Conservation (phyloP, 306 rosid genomes). For the Vicia villosa region DNA sequence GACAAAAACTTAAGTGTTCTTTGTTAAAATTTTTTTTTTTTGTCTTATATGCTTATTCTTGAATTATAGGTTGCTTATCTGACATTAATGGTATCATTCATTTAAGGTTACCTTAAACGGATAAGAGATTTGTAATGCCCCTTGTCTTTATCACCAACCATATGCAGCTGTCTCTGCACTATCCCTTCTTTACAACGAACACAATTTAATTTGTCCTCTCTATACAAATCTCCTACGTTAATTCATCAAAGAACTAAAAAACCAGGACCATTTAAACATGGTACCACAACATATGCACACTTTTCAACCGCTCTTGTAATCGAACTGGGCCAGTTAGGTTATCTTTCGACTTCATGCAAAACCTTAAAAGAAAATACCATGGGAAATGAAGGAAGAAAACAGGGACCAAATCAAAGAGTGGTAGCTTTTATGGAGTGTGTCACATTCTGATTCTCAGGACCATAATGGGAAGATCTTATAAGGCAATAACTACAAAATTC, state of each 20-base stretch:
- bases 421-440: conserved; percentile 30
- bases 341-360: conserved; percentile 10
- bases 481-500: conserved; percentile 34
- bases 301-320: not conserved
- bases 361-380: conserved; percentile 23
- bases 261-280: conserved; percentile 12
- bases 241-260: conserved; percentile 5
- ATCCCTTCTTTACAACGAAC: not conserved
- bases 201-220: not conserved
- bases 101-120: not conserved
- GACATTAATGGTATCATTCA: too few species aligned
- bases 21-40: too few species aligned
- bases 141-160: not conserved
- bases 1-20: too few species aligned
- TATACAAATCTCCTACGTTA: not conserved
- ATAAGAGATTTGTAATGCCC: not conserved
- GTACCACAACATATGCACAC: conserved; percentile 13
- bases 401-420: conserved; percentile 65
- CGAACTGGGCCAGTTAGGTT: conserved; percentile 29
- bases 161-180: not conserved
- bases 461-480: conserved; percentile 32
- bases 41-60: too few species aligned
- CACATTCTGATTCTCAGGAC: conserved; percentile 40
- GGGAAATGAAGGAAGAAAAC: conserved; percentile 37
- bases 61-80: too few species aligned